A percentile compares a stretch with the other conserved stretches of the same genome.
These are phyloP conservation scores for Aspergillus sp. DNA, from an alignment of 2,329 filamentous ascomycete genomes.

Conservation along the genomic window DNA sequence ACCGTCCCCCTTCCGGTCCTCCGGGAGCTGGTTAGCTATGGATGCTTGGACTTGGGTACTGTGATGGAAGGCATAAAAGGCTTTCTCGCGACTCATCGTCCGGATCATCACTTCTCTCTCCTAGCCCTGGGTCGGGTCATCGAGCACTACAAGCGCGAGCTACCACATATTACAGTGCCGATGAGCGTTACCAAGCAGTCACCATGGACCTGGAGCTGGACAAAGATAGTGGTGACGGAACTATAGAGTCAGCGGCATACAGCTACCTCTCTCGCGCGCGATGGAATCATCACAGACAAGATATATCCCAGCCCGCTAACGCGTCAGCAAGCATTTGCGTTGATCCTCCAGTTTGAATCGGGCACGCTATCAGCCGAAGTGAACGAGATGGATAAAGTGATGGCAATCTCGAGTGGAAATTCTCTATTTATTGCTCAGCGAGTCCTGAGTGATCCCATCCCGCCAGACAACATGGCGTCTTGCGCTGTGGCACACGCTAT, in stretches of 20 bases:
- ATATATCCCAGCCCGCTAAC: neutral
- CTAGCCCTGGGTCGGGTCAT: constrained; percentile 2
- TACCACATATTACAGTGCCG: neutral
- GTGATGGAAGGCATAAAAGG: neutral
- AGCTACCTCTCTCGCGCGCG: neutral
- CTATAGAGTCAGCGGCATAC: neutral
- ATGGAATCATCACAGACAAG: neutral
- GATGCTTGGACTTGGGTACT: neutral
- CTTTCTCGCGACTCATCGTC: neutral
- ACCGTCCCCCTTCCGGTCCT: neutral
- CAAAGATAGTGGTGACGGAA: neutral
- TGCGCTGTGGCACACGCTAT: constrained; percentile 5
- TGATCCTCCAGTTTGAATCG: constrained; percentile 4
- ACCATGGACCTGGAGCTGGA: neutral
- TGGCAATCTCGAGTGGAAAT: constrained; percentile 6
- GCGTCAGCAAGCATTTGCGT: constrained; percentile 5
- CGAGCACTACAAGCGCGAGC: neutral
- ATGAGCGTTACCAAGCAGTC: constrained; percentile 2
- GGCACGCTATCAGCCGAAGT: neutral
- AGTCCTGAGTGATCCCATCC: constrained; percentile 4
- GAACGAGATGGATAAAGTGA: neutral
- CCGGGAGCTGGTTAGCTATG: neutral
- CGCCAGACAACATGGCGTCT: neutral
- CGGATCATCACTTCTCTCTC: neutral
- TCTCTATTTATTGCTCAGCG: constrained; percentile 8